phyloP scores from a whole-genome alignment of 1,284 basidiomycete species.

The Moesziomyces parantarcticus region DNA sequence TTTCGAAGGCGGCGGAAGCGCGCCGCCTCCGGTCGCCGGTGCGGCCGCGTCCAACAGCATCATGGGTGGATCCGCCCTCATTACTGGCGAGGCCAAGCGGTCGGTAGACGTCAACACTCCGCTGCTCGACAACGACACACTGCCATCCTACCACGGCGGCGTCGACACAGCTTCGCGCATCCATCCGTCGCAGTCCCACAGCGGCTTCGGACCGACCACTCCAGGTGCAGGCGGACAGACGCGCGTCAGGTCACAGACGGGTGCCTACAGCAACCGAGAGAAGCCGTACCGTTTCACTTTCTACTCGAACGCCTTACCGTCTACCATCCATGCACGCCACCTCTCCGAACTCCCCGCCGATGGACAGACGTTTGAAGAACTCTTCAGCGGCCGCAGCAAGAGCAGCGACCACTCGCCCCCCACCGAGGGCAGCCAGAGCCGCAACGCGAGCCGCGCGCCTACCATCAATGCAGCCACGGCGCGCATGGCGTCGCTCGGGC shows the following conservation, averaged over 20 bases:
- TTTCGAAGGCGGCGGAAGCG: constrained; percentile 77
- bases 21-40: constrained; percentile 53
- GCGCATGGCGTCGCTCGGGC: constrained; percentile 37
- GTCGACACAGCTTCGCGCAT: constrained; percentile 38
- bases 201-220: constrained; percentile 11
- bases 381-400: constrained; percentile 77
- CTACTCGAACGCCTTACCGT: constrained; percentile 91
- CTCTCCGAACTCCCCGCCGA: constrained; percentile 93
- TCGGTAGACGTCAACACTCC: constrained; percentile 66
- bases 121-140: constrained; percentile 63
- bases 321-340: constrained; percentile 93
- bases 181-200: constrained; percentile 25
- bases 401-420: constrained; percentile 30
- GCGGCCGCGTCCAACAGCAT: constrained; percentile 61
- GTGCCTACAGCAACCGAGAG: constrained; percentile 48
- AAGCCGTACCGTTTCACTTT: constrained; percentile 97
- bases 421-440: constrained; percentile 43
- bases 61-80: constrained; percentile 67
- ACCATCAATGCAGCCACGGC: constrained; percentile 45
- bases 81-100: constrained; percentile 12
- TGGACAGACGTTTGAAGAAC: constrained; percentile 89
- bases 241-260: constrained; percentile 34
- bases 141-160: constrained; percentile 67
- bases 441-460: constrained; percentile 43
- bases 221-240: constrained; percentile 12